A percentile compares a stretch with the other conserved stretches of the same genome.
Conservation (phyloP, 352 stramenopile species). For the Lagenidium giganteum region DNA sequence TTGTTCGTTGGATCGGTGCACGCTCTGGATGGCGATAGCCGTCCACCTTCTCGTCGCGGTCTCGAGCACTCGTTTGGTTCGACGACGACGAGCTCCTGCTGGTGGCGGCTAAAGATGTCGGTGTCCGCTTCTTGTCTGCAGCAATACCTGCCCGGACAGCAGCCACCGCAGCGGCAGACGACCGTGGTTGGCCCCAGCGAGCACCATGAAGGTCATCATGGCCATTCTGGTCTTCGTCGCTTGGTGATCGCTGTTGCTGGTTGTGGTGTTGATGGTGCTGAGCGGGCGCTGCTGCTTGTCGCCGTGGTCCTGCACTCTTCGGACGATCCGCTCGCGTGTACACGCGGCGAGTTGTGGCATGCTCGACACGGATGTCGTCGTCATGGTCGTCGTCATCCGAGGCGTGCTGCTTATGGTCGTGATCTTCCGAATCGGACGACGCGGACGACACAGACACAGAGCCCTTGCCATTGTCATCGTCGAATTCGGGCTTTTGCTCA, state of each 20-base stretch:
- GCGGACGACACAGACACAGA: too few relatives aligned
- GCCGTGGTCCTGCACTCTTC: too few relatives aligned
- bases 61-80: slow-evolving; percentile 20
- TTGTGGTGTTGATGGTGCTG: slow-evolving; percentile 18
- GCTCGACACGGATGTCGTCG: too few relatives aligned
- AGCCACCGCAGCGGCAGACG: slow-evolving; percentile 14
- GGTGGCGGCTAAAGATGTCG: not conserved
- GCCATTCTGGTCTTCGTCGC: slow-evolving; percentile 28
- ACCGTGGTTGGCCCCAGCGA: slow-evolving; percentile 46
- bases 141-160: slow-evolving; percentile 30
- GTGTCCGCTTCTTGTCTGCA: too few relatives aligned
- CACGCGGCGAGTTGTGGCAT: too few relatives aligned
- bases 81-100: slow-evolving; percentile 7
- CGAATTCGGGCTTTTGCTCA: slow-evolving; percentile 32
- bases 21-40: slow-evolving; percentile 25
- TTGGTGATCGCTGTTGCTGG: slow-evolving; percentile 19
- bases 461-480: slow-evolving; percentile 35
- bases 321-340: too few relatives aligned
- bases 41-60: slow-evolving; percentile 29
- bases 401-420: slow-evolving; percentile 9
- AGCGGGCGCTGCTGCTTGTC: too few relatives aligned
- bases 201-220: slow-evolving; percentile 25
- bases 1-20: slow-evolving; percentile 1
- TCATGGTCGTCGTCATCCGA: too few relatives aligned
- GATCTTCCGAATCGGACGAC: slow-evolving; percentile 22